Conservation (phyloP, 345 rosid genomes). For the Carallia pectinifolia region DNA sequence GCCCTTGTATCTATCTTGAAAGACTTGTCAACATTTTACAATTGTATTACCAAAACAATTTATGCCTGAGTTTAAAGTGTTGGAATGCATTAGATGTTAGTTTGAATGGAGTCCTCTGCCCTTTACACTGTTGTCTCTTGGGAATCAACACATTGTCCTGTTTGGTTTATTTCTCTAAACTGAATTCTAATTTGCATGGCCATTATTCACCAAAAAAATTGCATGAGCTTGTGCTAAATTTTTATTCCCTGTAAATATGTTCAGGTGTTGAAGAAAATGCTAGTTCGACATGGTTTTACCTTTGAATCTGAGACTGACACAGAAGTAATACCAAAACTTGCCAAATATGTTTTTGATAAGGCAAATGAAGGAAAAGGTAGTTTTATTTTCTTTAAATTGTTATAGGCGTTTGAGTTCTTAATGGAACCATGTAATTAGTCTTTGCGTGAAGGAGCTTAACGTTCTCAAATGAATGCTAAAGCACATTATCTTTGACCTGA, state of each 20-base stretch:
- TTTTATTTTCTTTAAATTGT: neutral
- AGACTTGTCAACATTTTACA: too few species aligned
- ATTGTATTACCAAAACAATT: too few species aligned
- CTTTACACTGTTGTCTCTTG: too few species aligned
- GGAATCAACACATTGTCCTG: too few species aligned
- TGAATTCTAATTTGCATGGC: neutral
- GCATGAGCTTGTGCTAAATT: neutral
- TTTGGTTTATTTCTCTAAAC: too few species aligned
- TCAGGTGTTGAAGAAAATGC: conserved; percentile 74
- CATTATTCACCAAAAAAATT: too few species aligned
- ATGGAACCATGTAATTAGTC: neutral
- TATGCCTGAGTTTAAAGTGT: too few species aligned
- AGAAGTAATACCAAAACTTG: conserved; percentile 96
- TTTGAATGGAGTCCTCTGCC: too few species aligned
- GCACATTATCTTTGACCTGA: neutral
- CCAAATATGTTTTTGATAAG: conserved; percentile 81
- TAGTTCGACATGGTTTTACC: conserved; percentile 77
- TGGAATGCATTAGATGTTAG: too few species aligned
- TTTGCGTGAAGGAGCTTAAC: neutral
- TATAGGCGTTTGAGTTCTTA: neutral
- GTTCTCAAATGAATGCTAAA: neutral
- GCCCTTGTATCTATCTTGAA: too few species aligned
- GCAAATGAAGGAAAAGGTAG: conserved; percentile 80
- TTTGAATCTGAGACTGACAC: conserved; percentile 95
- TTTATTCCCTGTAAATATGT: conserved; percentile 4